These are phyloP conservation scores for Jaltomata sinuosa DNA, from an alignment of 257 asterid species.

Conservation along the genomic window DNA sequence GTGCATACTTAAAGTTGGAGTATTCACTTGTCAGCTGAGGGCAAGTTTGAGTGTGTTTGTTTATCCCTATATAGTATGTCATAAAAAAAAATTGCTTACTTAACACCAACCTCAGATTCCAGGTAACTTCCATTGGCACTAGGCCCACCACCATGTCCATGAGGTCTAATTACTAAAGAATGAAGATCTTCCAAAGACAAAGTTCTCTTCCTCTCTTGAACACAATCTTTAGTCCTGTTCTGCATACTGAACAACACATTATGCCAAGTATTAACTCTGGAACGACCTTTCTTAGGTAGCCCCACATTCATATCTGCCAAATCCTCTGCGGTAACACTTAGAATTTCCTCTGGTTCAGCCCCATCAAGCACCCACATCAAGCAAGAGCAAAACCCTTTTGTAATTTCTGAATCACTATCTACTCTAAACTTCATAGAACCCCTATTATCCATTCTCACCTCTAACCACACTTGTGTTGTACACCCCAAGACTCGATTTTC, in stretches of 20 bases:
- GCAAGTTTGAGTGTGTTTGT: neutral
- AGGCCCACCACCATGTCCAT: neutral
- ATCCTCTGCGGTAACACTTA: slow-evolving; percentile 49
- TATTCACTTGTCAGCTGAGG: rapidly evolving
- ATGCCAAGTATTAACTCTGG: slow-evolving; percentile 85
- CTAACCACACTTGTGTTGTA: slow-evolving; percentile 39
- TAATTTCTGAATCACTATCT: slow-evolving; percentile 80
- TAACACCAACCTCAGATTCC: slow-evolving; percentile 23
- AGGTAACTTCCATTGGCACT: slow-evolving; percentile 16
- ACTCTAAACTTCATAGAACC: slow-evolving; percentile 30
- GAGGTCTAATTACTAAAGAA: slow-evolving; percentile 9
- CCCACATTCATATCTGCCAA: slow-evolving; percentile 66
- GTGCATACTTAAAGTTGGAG: neutral
- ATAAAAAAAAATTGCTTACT: neutral
- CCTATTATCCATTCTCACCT: slow-evolving; percentile 21
- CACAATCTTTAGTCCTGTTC: slow-evolving; percentile 45
- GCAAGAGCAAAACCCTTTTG: slow-evolving; percentile 76
- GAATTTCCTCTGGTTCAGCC: slow-evolving; percentile 49
- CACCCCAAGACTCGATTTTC: slow-evolving; percentile 35
- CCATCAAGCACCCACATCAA: slow-evolving; percentile 70
- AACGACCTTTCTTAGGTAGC: slow-evolving; percentile 38
- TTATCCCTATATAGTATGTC: neutral
- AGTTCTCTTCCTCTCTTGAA: slow-evolving; percentile 14
- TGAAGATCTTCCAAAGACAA: slow-evolving; percentile 8
- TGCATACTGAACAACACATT: slow-evolving; percentile 68